A percentile compares a stretch with the other conserved stretches of the same genome.
phyloP scores from a whole-genome alignment of 768 basidiomycete genomes.

The Boletus sensibilis region DNA sequence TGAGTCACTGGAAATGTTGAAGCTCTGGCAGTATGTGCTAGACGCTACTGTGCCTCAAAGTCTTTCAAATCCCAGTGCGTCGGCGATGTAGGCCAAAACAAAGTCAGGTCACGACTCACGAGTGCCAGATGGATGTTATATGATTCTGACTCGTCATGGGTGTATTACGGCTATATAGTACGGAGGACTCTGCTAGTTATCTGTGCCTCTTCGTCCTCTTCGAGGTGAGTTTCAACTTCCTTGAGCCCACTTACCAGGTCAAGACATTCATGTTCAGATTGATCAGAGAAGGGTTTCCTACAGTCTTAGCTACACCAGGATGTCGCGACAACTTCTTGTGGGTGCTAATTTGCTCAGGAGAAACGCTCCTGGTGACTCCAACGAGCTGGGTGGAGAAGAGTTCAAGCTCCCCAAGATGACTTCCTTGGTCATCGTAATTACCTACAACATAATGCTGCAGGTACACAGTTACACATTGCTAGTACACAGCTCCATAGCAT shows the following conservation, averaged over 20 bases:
- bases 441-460: slow-evolving; percentile 45
- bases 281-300: neutral
- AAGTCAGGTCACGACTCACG: no score
- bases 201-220: neutral
- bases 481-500: neutral
- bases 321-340: slow-evolving; percentile 7
- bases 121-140: neutral
- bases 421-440: slow-evolving; percentile 46
- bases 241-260: neutral
- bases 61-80: no score
- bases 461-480: slow-evolving; percentile 27
- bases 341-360: neutral
- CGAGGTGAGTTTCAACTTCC: slow-evolving; percentile 1
- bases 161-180: neutral
- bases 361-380: slow-evolving; percentile 10
- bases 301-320: neutral
- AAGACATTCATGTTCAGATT: neutral
- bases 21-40: no score
- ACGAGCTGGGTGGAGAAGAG: slow-evolving; percentile 30
- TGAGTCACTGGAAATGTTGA: no score
- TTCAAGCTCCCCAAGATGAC: slow-evolving; percentile 47
- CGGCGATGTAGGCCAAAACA: no score
- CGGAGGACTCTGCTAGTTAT: neutral
- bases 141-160: neutral
- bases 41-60: no score